Evolutionary conservation across 179 eudicot genomes (phyloP).

Genomic region (Gypsophila paniculata): DNA sequence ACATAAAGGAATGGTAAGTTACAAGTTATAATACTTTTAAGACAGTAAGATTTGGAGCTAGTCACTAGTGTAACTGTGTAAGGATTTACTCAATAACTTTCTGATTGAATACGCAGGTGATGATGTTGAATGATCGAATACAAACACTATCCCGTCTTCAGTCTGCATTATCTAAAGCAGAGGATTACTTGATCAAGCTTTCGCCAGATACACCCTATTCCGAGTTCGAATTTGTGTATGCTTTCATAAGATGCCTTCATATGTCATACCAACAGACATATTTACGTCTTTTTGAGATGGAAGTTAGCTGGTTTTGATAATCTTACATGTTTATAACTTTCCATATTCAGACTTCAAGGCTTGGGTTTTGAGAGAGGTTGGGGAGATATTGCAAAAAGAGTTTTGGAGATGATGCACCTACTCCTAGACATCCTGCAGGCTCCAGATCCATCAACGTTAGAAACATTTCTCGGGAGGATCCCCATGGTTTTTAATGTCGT

Average conservation of each 20-base stretch:
- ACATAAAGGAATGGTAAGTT: constrained; percentile 55
- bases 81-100: neutral
- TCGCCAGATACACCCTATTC: constrained; percentile 51
- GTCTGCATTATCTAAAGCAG: constrained; percentile 56
- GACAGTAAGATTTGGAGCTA: neutral
- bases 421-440: constrained; percentile 73
- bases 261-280: neutral
- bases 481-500: constrained; percentile 85
- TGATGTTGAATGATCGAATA: constrained; percentile 72
- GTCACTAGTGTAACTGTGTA: neutral
- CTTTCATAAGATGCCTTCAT: neutral
- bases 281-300: neutral
- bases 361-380: constrained; percentile 87
- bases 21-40: no score
- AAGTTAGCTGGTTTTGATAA: neutral
- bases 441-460: constrained; percentile 67
- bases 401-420: constrained; percentile 54
- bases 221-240: constrained; percentile 41
- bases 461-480: constrained; percentile 62
- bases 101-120: constrained; percentile 38
- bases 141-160: constrained; percentile 51
- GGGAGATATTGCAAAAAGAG: constrained; percentile 66
- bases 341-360: constrained; percentile 46
- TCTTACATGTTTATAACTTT: constrained; percentile 3
- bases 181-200: constrained; percentile 50